These are phyloP conservation scores for Globisporangium cystogenes DNA, from an alignment of 352 stramenopile genomes.

Conservation along the genomic window DNA sequence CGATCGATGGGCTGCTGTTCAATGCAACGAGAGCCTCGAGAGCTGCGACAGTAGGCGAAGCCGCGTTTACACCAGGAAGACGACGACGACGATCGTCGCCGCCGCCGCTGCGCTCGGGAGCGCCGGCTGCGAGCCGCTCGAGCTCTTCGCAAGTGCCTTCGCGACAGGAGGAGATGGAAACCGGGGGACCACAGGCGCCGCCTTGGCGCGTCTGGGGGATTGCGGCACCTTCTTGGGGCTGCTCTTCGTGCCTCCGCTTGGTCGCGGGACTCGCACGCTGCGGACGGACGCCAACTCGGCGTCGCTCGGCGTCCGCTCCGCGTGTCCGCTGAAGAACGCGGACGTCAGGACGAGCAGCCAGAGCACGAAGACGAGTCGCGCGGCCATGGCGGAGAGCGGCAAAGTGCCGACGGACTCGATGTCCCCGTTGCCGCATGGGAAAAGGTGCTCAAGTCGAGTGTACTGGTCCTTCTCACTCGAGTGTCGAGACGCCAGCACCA, in stretches of 20 bases:
- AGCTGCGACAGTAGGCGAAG: neutral
- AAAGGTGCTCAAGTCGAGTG: neutral
- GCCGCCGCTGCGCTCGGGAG: neutral
- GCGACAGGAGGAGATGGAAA: no score
- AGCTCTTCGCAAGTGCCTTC: neutral
- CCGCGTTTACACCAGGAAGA: conserved; percentile 1
- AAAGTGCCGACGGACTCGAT: no score
- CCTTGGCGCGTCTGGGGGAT: neutral
- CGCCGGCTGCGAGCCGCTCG: neutral
- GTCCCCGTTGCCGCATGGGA: neutral
- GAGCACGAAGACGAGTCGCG: neutral
- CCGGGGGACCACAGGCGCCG: neutral
- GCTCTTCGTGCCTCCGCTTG: neutral
- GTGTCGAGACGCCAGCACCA: no score
- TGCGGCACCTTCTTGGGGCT: neutral
- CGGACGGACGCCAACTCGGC: neutral
- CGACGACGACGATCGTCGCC: conserved; percentile 5
- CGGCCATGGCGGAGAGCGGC: no score
- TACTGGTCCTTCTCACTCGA: no score
- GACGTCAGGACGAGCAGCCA: no score
- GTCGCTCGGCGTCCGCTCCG: neutral
- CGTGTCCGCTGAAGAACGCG: no score
- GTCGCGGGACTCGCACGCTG: no score
- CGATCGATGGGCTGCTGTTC: no score
- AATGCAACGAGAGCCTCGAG: no score